These are phyloP conservation scores for Cladorrhinum sp. DNA, from an alignment of 2,329 filamentous ascomycete genomes.

Conservation along the genomic window DNA sequence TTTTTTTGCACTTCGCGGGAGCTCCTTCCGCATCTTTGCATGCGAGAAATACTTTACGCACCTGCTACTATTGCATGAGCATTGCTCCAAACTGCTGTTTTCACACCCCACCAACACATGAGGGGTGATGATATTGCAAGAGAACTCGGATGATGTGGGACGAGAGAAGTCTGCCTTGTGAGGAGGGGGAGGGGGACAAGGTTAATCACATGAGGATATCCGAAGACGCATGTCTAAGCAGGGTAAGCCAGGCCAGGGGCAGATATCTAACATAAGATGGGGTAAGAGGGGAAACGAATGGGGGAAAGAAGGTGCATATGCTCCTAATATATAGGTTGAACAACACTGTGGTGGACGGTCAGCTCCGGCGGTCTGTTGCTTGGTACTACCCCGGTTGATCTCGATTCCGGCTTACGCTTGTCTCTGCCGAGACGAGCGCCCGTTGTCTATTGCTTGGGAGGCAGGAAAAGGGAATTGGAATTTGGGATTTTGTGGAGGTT, in stretches of 20 bases:
- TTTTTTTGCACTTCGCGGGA: not conserved
- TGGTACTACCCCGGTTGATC: not conserved
- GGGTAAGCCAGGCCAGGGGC: not conserved
- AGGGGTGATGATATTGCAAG: not conserved
- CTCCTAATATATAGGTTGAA: not conserved
- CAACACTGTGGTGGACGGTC: not conserved
- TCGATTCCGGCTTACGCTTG: not conserved
- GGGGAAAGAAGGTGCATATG: not conserved
- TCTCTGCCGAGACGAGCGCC: not conserved
- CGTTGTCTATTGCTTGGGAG: not conserved
- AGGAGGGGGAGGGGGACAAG: not conserved
- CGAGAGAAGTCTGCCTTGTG: not conserved
- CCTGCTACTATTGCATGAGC: not conserved
- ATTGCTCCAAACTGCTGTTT: not conserved
- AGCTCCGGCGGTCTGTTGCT: not conserved
- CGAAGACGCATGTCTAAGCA: not conserved
- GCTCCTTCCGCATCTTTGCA: not conserved
- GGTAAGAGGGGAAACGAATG: not conserved
- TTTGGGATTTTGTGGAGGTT: not conserved
- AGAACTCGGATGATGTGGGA: not conserved
- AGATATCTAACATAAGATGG: not conserved
- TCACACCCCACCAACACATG: not conserved
- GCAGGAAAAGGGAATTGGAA: not conserved
- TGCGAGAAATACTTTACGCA: not conserved
- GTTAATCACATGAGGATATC: not conserved